Percentiles rank a stretch among this genome's conserved stretches.
Evolutionary conservation across 345 rosid genomes (phyloP).

Genomic region (Rubroshorea leprosula): DNA sequence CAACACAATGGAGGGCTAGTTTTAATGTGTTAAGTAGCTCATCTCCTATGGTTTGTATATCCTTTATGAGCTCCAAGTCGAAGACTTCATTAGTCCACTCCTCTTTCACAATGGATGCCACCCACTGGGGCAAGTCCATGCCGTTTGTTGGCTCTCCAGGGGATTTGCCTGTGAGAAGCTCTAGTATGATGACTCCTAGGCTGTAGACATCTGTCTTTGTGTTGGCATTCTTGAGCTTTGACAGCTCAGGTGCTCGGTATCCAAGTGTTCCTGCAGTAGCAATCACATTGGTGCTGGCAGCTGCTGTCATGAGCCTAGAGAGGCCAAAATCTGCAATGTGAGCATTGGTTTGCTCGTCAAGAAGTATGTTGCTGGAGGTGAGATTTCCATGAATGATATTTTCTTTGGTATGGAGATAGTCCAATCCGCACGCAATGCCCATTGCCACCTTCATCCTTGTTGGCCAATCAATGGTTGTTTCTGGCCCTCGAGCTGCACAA

Average conservation of each 20-base stretch:
- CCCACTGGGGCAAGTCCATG: constrained; percentile 93
- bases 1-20: constrained; percentile 83
- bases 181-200: constrained; percentile 73
- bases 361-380: constrained; percentile 68
- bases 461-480: constrained; percentile 63
- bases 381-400: constrained; percentile 78
- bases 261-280: constrained; percentile 84
- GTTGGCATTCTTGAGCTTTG: constrained; percentile 74
- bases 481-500: constrained; percentile 81
- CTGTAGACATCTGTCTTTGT: constrained; percentile 86
- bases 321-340: constrained; percentile 79
- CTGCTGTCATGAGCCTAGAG: constrained; percentile 69
- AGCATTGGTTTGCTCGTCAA: constrained; percentile 58
- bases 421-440: constrained; percentile 60
- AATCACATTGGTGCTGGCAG: constrained; percentile 71
- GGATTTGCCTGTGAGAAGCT: constrained; percentile 86
- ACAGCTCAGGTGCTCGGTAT: constrained; percentile 86
- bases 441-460: constrained; percentile 75
- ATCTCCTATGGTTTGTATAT: constrained; percentile 47
- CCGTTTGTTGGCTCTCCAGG: constrained; percentile 79
- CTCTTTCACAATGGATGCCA: constrained; percentile 87
- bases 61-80: constrained; percentile 79
- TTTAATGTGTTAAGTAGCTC: constrained; percentile 79
- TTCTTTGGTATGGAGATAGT: constrained; percentile 67
- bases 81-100: constrained; percentile 96